Evolutionary conservation across 306 rosid genomes (phyloP), one percentile per base, ranked within the genome.

Genomic region (Aeschynomene evenia): DNA sequence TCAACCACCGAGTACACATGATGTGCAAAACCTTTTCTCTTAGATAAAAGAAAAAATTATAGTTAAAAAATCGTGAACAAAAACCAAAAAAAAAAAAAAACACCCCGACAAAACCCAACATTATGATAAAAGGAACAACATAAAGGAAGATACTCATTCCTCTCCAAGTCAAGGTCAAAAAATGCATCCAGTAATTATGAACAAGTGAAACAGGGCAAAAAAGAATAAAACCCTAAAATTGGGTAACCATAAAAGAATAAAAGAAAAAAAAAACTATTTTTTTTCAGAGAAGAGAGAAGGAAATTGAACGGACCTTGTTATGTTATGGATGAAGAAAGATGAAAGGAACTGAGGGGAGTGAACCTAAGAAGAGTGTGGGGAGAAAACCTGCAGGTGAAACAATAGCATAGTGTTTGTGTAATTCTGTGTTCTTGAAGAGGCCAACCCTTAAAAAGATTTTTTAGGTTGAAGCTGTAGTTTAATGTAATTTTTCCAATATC

Each of bases 171-270:
- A 20, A 58, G 18, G 46, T 36, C 19, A 28, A 29, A 7, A 6
- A 61, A 51, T 7, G 19, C 56, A 68, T 76, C 40, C 34, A 24
- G 56, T 19, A 33, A 53, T 10, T 15, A 20, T 28, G 51, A 48
- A 51, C 1, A 43, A 12, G 49, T 28, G 2, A 3, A 12, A 24
- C 29, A 37, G 56, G 19, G 51, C 51, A 45, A 33, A 26, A 10
- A 39, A 13, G 8, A 52, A 34, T 28, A 53, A 54, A 77, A 77
- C 66, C 71, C 71, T 70, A 68, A 43, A 42, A 70, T 26, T n/a
- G 16, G 60, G 13, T 11, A 52, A 63, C 34, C 34, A 3, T 36
- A 19, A 0, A 37, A 20, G 40, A 36, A 23, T 16, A 55, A 69
- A 16, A 15, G 1, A 6, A 24, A 37, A 5, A 23, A 61, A 28